Evolutionary conservation across 495 filamentous ascomycete genomes (phyloP).

Genomic region (Massariosphaeria phaeospora): DNA sequence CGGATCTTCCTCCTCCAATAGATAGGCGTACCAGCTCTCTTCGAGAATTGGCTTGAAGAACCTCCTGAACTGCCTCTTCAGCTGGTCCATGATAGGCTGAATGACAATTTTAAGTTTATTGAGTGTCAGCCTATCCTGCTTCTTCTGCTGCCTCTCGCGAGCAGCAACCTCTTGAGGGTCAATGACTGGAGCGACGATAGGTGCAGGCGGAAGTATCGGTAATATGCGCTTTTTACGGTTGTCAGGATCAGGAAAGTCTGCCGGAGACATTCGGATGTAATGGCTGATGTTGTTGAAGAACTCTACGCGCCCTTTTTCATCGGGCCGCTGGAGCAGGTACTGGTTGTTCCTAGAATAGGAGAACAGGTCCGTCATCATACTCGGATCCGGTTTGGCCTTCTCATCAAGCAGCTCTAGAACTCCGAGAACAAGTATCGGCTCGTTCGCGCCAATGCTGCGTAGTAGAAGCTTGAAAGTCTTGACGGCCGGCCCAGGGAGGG

Average conservation of each 20-base stretch:
- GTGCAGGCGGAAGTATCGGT: constrained; percentile 69
- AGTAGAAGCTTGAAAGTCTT: constrained; percentile 76
- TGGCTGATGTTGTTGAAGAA: constrained; percentile 71
- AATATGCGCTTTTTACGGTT: constrained; percentile 81
- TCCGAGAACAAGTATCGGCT: constrained; percentile 81
- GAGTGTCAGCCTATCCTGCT: constrained; percentile 70
- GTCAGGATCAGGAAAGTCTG: constrained; percentile 78
- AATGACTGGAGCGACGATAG: constrained; percentile 53
- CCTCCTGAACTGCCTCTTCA: constrained; percentile 74
- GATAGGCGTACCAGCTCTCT: constrained; percentile 63
- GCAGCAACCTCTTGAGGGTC: constrained; percentile 52
- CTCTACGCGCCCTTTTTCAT: constrained; percentile 57
- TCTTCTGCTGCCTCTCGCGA: constrained; percentile 66
- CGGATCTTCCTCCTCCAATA: constrained; percentile 80
- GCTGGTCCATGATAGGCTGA: constrained; percentile 91
- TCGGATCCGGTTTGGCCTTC: constrained; percentile 51
- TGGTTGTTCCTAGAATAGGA: constrained; percentile 75
- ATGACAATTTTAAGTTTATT: constrained; percentile 82
- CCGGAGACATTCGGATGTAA: constrained; percentile 69
- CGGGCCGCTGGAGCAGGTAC: constrained; percentile 61
- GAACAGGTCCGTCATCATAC: constrained; percentile 72
- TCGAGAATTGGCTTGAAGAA: constrained; percentile 78
- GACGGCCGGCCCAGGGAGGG: constrained; percentile 60
- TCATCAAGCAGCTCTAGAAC: constrained; percentile 58
- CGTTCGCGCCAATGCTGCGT: constrained; percentile 71